phyloP scores from a whole-genome alignment of 164 flowering plant species.

The Litsea cubeba region DNA sequence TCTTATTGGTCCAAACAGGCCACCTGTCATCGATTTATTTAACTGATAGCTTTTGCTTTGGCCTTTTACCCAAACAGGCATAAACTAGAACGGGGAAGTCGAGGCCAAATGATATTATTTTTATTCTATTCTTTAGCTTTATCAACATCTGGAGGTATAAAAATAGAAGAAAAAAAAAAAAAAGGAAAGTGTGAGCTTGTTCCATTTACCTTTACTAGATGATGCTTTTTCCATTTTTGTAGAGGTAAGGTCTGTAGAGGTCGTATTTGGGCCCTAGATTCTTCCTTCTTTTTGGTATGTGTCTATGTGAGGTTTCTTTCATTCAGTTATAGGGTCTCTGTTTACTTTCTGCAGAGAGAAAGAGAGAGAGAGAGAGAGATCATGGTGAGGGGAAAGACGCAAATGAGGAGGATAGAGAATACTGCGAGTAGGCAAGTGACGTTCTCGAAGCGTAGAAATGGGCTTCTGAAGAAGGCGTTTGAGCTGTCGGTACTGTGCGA shows the following conservation, averaged over 20 bases:
- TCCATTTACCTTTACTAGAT: not conserved
- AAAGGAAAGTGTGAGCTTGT: not conserved
- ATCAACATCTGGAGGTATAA: not conserved
- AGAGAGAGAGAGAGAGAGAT: not conserved
- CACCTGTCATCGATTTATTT: too few species aligned
- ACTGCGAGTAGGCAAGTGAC: slow-evolving; percentile 8
- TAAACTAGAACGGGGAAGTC: too few species aligned
- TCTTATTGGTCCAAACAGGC: too few species aligned
- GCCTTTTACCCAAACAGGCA: too few species aligned
- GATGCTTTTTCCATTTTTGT: not conserved
- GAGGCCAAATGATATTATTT: too few species aligned
- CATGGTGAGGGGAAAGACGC: slow-evolving; percentile 12
- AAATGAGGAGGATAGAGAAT: slow-evolving; percentile 10
- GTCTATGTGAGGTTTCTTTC: too few species aligned
- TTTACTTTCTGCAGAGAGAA: not conserved
- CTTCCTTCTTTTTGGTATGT: too few species aligned
- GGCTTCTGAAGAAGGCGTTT: slow-evolving; percentile 8
- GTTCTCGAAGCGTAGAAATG: slow-evolving; percentile 5
- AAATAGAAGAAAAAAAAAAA: too few species aligned
- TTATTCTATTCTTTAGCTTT: too few species aligned
- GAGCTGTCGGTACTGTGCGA: slow-evolving; percentile 10
- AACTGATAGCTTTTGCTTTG: too few species aligned
- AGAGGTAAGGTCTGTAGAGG: not conserved
- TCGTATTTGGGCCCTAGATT: too few species aligned
- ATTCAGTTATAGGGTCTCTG: not conserved